Conservation (phyloP, 192 early-diverging fungal genomes). For the Entomortierella lignicola region DNA sequence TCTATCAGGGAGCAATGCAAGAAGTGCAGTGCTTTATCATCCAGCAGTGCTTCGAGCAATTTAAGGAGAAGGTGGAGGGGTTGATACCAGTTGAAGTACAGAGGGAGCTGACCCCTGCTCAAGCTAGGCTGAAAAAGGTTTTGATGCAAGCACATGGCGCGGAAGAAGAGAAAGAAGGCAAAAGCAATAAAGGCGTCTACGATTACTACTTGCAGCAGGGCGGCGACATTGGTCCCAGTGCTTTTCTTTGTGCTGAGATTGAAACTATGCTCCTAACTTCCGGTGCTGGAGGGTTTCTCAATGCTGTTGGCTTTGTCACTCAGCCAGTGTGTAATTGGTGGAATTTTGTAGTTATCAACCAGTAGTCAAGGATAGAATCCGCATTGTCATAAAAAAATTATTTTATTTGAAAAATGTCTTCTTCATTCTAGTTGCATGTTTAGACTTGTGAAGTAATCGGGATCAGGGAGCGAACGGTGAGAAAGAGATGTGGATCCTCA, state of each 20-base stretch:
- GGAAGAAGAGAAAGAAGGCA: background rate
- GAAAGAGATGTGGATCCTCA: too few species aligned
- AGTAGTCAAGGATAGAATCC: background rate
- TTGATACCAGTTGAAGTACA: background rate
- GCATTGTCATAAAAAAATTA: background rate
- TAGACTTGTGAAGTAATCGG: too few species aligned
- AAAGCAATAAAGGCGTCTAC: slow-evolving; percentile 2
- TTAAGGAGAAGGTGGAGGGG: background rate
- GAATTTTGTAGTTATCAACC: slow-evolving; percentile 9
- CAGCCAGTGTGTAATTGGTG: slow-evolving; percentile 11
- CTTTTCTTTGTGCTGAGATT: slow-evolving; percentile 11
- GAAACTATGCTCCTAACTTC: slow-evolving; percentile 4
- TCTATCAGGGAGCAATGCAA: slow-evolving; percentile 17
- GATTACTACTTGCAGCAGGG: slow-evolving; percentile 17
- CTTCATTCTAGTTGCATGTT: too few species aligned
- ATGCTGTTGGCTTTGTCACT: slow-evolving; percentile 5
- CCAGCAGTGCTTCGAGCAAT: slow-evolving; percentile 10
- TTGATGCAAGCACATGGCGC: slow-evolving; percentile 5
- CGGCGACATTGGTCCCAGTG: slow-evolving; percentile 19
- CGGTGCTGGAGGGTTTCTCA: slow-evolving; percentile 7
- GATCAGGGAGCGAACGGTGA: too few species aligned
- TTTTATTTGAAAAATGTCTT: too few species aligned
- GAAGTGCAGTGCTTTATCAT: slow-evolving; percentile 9
- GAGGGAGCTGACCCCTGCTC: background rate
- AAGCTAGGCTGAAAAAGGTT: slow-evolving; percentile 3